phyloP scores from a whole-genome alignment of 106 monocot species.

The Dendrobium huoshanense region DNA sequence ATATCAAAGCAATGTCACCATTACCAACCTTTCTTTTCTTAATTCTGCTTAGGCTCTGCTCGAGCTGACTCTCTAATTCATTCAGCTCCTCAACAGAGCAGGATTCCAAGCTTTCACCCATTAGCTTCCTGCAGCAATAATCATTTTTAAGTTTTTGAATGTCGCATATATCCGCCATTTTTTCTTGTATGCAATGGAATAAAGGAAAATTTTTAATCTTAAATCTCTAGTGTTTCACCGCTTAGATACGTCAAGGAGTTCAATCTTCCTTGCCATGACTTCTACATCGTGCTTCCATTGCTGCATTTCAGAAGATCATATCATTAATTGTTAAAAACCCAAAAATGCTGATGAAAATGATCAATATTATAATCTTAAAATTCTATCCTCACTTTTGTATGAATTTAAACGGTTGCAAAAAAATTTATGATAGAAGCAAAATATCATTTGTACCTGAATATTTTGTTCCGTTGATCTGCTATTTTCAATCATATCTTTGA shows the following conservation, averaged over 20 bases:
- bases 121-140: conserved; percentile 30
- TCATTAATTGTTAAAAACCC: not conserved
- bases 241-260: conserved; percentile 21
- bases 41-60: conserved; percentile 38
- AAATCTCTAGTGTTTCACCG: conserved; percentile 14
- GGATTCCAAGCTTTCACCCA: conserved; percentile 38
- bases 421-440: not conserved
- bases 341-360: not conserved
- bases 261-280: conserved; percentile 21
- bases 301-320: conserved; percentile 14
- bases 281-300: conserved; percentile 20
- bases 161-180: not conserved
- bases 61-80: conserved; percentile 34
- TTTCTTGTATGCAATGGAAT: not conserved
- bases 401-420: not conserved
- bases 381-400: not conserved
- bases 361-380: not conserved
- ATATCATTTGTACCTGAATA: conserved; percentile 11
- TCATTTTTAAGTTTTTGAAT: not conserved
- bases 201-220: not conserved
- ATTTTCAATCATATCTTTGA: conserved; percentile 8
- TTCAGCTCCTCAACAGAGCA: conserved; percentile 40
- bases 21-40: conserved; percentile 35
- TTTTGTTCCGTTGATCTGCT: not conserved
- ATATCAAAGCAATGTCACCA: not conserved